phyloP scores from a whole-genome alignment of 2,329 filamentous ascomycete species.

The Capronia coronata region DNA sequence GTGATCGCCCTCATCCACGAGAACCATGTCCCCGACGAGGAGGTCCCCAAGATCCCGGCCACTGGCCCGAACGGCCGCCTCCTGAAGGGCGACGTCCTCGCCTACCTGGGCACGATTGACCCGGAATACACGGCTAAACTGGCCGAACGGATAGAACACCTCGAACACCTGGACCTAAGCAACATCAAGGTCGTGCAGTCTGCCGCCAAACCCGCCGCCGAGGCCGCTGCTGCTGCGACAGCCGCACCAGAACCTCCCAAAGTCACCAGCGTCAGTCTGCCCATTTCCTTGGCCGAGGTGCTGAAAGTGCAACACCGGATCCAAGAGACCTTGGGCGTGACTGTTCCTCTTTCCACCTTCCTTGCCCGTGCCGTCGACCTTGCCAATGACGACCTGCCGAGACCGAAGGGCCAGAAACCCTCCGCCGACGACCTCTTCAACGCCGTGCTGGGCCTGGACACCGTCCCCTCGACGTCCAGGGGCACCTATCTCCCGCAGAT shows the following conservation, averaged over 20 bases:
- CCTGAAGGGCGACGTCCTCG: constrained; percentile 91
- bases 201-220: constrained; percentile 34
- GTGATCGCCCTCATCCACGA: constrained; percentile 74
- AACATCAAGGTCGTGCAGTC: constrained; percentile 77
- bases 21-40: constrained; percentile 67
- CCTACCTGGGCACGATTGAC: constrained; percentile 74
- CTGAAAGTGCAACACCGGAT: constrained; percentile 75
- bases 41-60: constrained; percentile 73
- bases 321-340: constrained; percentile 68
- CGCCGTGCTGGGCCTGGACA: constrained; percentile 68
- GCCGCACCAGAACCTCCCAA: constrained; percentile 27
- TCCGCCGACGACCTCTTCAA: constrained; percentile 82
- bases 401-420: constrained; percentile 56
- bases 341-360: constrained; percentile 78
- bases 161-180: constrained; percentile 81
- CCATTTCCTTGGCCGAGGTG: constrained; percentile 69
- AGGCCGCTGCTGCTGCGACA: constrained; percentile 32
- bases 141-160: constrained; percentile 64
- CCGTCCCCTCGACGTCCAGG: constrained; percentile 48
- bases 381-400: constrained; percentile 79
- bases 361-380: constrained; percentile 76
- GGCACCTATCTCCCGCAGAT: constrained; percentile 69
- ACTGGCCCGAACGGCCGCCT: constrained; percentile 83
- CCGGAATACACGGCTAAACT: constrained; percentile 64
- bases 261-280: constrained; percentile 51